Evolutionary conservation across 2,329 filamentous ascomycete genomes (phyloP).

Genomic region (Decorospora gaudefroyi): DNA sequence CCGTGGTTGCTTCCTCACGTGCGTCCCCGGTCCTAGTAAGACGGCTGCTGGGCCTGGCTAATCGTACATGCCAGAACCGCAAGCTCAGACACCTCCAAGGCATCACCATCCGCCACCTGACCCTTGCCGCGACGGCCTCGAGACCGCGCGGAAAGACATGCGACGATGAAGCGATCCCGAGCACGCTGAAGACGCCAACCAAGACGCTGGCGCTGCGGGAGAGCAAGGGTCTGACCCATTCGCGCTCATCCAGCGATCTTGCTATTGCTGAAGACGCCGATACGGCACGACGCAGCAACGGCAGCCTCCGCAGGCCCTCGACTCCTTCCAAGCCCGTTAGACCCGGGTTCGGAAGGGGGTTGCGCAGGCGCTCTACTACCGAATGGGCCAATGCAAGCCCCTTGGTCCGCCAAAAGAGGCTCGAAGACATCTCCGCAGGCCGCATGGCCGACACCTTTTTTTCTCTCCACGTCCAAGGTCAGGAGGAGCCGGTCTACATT

Average conservation of each 20-base stretch:
- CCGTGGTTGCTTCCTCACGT: slow-evolving; percentile 49
- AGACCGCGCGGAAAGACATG: slow-evolving; percentile 64
- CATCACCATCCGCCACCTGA: slow-evolving; percentile 83
- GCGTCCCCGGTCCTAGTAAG: slow-evolving; percentile 6
- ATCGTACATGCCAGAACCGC: slow-evolving; percentile 67
- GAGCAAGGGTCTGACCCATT: slow-evolving; percentile 57
- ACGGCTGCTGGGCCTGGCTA: background rate
- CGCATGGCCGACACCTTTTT: slow-evolving; percentile 88
- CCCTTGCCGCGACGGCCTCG: slow-evolving; percentile 61
- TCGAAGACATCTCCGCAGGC: slow-evolving; percentile 72
- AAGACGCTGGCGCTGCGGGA: slow-evolving; percentile 65
- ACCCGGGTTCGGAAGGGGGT: slow-evolving; percentile 44
- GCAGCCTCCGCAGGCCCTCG: slow-evolving; percentile 26
- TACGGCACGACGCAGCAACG: slow-evolving; percentile 27
- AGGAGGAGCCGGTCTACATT: slow-evolving; percentile 78
- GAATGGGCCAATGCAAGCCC: slow-evolving; percentile 66
- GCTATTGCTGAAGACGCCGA: slow-evolving; percentile 38
- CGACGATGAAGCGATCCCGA: slow-evolving; percentile 75
- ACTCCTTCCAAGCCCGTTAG: slow-evolving; percentile 31
- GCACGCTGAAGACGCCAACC: slow-evolving; percentile 66
- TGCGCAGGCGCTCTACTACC: slow-evolving; percentile 63
- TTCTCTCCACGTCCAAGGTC: slow-evolving; percentile 71
- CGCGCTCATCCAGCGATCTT: slow-evolving; percentile 63
- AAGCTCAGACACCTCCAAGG: slow-evolving; percentile 85
- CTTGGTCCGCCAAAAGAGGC: slow-evolving; percentile 68